Base-by-base conservation (phyloP, 1,284 basidiomycete genomes). In the Ceratobasidium sp. region DNA sequence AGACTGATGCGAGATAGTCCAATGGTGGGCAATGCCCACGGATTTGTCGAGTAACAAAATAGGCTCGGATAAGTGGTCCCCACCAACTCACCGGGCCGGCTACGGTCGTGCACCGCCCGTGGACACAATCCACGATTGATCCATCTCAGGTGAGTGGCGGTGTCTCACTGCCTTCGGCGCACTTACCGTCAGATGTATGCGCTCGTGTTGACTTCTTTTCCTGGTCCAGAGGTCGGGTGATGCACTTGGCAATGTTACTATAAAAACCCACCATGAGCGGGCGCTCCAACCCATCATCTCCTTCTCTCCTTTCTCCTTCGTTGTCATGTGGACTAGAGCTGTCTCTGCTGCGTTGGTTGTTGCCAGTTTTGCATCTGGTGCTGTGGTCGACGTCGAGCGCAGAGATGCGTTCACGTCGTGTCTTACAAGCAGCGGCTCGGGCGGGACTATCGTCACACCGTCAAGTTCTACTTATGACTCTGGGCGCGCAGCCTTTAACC, bases 401-500 rank as follows among this genome's bases (percentile, higher is more conserved):
- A 63, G 71, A 46, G 49, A 55, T 40, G 49, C 60, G 60, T 75
- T 75, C 39, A 75, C 60, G 28, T 46, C 46, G 6, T 75, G 71
- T 23, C 71, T 75, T 18, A 42, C n/a, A 39, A 75, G 26, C 46
- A 61, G 71, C 12, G 61, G 71, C 33, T 40, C 71, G 49, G 39
- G 46, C 44, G 71, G 71, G 20, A 33, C 42, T 20, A 49, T 75
- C 26, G 60, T 75, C 23, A 75, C 71, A 2, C 71, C 71, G 5
- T 75, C 71, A 15, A 75, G 60, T 46, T 61, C 55, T 33, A 55
- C 53, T 60, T 75, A 75, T 40, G 46, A n/a, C 3, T 49, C 60
- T 10, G 42, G 60, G 20, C 71, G 71, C 44, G 71, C 68, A 10
- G 77, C 80, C 4, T 81, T 78, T 73, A 81, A 81, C 61, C 77